Evolutionary conservation across 1,139 yeast genomes (phyloP).

Genomic region (Kodamaea plutei): DNA sequence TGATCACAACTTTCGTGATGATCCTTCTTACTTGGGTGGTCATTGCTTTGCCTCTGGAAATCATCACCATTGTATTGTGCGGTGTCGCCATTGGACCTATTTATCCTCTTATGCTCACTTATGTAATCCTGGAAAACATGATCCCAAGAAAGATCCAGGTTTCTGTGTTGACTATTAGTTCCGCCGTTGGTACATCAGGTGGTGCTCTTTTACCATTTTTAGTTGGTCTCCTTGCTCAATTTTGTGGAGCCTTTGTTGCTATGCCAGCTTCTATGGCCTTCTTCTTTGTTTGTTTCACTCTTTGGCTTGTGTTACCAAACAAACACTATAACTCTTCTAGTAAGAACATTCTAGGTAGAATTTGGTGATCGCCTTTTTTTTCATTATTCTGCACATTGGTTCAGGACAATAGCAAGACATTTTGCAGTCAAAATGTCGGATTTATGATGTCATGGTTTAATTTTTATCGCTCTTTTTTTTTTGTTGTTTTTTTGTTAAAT

Average conservation of each 20-base stretch:
- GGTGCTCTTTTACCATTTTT: slow-evolving; percentile 59
- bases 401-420: too few species aligned
- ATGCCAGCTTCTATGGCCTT: slow-evolving; percentile 48
- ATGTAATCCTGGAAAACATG: slow-evolving; percentile 34
- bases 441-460: too few species aligned
- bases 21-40: slow-evolving; percentile 47
- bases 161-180: slow-evolving; percentile 48
- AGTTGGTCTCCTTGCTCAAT: slow-evolving; percentile 51
- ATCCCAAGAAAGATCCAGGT: slow-evolving; percentile 53
- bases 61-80: slow-evolving; percentile 39
- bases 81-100: slow-evolving; percentile 53
- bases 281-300: slow-evolving; percentile 29
- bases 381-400: too few species aligned
- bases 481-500: too few species aligned
- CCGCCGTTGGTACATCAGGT: slow-evolving; percentile 60
- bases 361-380: slow-evolving; percentile 11
- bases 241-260: slow-evolving; percentile 48
- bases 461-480: too few species aligned
- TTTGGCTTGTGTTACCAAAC: slow-evolving; percentile 48
- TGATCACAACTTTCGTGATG: slow-evolving; percentile 26
- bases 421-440: slow-evolving; percentile 2
- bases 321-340: slow-evolving; percentile 11
- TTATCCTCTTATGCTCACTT: slow-evolving; percentile 50
- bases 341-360: slow-evolving; percentile 9
- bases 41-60: slow-evolving; percentile 20